phyloP scores from a whole-genome alignment of 139 green algal species.

The Raphidocelis subcapitata region DNA sequence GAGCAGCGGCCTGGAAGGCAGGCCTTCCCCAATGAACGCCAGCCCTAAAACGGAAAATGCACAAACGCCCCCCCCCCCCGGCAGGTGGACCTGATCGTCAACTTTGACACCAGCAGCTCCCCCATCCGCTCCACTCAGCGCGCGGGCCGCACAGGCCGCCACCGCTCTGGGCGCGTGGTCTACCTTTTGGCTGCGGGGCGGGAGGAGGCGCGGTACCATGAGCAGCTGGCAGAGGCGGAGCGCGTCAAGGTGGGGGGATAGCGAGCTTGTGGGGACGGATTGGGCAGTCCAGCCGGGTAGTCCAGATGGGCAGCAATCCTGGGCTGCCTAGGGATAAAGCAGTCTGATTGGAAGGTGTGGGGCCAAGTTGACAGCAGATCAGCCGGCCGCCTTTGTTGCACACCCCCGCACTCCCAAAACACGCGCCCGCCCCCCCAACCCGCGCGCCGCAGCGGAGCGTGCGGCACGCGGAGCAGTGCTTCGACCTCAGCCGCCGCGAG shows the following conservation, averaged over 20 bases:
- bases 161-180: slow-evolving; percentile 81
- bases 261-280: too few relatives aligned
- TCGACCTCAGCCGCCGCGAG: slow-evolving; percentile 24
- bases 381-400: background rate
- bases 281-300: too few relatives aligned
- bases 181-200: slow-evolving; percentile 70
- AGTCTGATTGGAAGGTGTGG: background rate
- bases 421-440: too few relatives aligned
- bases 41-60: background rate
- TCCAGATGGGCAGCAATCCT: background rate
- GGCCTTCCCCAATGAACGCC: background rate
- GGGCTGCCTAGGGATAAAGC: background rate
- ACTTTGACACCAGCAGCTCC: slow-evolving; percentile 80
- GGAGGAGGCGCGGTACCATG: slow-evolving; percentile 66
- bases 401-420: background rate
- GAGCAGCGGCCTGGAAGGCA: background rate
- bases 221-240: slow-evolving; percentile 32
- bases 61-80: background rate
- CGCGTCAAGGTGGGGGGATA: slow-evolving; percentile 17
- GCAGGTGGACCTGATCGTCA: slow-evolving; percentile 93
- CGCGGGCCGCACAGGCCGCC: slow-evolving; percentile 91
- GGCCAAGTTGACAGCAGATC: background rate
- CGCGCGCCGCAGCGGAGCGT: slow-evolving; percentile 21
- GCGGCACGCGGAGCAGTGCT: slow-evolving; percentile 14
- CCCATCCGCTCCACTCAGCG: slow-evolving; percentile 84